phyloP scores from a whole-genome alignment of 2,329 filamentous ascomycete species.

The Uncinocarpus reesii region DNA sequence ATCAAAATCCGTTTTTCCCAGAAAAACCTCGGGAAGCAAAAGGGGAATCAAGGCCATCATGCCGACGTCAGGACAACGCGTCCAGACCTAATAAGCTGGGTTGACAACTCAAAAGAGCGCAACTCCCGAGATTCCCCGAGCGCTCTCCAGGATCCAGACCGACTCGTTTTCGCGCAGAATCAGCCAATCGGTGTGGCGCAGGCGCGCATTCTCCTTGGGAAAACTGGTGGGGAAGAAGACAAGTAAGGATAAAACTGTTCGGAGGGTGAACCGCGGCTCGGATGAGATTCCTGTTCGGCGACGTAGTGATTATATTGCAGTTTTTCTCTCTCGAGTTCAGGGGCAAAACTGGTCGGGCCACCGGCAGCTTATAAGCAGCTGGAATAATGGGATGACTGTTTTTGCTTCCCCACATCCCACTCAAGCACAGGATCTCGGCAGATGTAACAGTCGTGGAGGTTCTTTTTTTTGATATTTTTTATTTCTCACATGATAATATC shows the following conservation, averaged over 20 bases:
- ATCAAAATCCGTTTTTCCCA: no score
- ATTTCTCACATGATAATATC: not conserved
- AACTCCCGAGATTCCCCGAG: not conserved
- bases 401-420: not conserved
- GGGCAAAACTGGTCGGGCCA: not conserved
- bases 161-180: not conserved
- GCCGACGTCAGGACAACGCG: no score
- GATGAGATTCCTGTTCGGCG: no score
- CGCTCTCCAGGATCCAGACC: not conserved
- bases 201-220: not conserved
- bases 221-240: not conserved
- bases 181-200: not conserved
- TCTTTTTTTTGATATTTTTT: not conserved
- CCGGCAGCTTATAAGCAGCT: not conserved
- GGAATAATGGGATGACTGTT: not conserved
- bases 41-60: no score
- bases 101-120: no score
- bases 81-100: no score
- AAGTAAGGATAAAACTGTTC: not conserved
- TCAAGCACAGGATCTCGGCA: not conserved
- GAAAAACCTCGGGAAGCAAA: no score
- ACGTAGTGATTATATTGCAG: no score
- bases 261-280: not conserved
- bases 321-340: no score
- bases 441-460: not conserved